Evolutionary conservation across 2,329 filamentous ascomycete species (phyloP), one percentile per base, ranked within the genome.

Genomic region (Colletotrichum sidae): DNA sequence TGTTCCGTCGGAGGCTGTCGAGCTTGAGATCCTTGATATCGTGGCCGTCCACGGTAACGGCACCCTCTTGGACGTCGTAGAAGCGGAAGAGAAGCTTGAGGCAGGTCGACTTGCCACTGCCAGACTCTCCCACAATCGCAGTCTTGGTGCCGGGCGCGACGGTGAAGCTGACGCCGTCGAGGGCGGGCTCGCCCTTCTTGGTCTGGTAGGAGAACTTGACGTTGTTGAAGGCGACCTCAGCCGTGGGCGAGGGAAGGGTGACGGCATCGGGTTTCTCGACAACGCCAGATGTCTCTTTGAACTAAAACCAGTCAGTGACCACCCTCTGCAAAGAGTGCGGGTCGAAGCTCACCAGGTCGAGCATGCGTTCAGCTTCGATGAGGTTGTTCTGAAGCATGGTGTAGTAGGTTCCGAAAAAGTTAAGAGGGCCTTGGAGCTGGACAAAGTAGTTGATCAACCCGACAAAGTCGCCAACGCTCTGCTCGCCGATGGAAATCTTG

Each of bases 381-480:
- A 83, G 69, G 12, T 81, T 80, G 65, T 80, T 80, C 70, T 82
- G 79, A 8, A 84, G 71, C 76, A 81, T 78, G 8, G 75, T 81
- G 63, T 82, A 83, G 62, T 81, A 82, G 2, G 80, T 81, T 0
- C 80, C 80, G 68, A 90, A 90, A 74, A 88, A 89, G 72, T 87
- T 88, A 55, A 90, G 79, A 5, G 87, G 87, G 6, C 81, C 84
- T 67, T 88, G 86, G 5, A 89, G 78, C 70, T 88, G 86, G n/a
- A 83, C 82, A 77, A 88, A 86, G 73, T 88, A 88, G 25, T 83
- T 84, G 60, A 88, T 79, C 12, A 88, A 72, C 33, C 78, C 78
- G 17, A 88, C 85, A 62, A 90, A 90, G 54, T 84, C 81, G 62
- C 86, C 83, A 13, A 88, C 85, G 3, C 78, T 79, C 62, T 84